Percentiles rank a stretch among this genome's conserved stretches.
Conservation (phyloP, 2,329 filamentous ascomycete genomes). For the Sporothrix protearum region DNA sequence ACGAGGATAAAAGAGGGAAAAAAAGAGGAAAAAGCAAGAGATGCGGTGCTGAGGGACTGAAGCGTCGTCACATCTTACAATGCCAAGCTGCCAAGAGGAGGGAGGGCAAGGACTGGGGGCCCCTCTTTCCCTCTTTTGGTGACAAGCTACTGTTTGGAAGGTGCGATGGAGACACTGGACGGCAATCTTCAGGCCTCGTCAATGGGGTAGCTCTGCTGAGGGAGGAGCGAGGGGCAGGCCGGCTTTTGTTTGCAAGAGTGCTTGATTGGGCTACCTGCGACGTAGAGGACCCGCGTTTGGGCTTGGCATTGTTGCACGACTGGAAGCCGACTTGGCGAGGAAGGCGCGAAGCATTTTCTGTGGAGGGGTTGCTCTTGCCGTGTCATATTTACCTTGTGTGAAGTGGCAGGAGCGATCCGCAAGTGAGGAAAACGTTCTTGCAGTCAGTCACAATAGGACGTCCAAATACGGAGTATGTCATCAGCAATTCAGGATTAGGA, state of each 20-base stretch:
- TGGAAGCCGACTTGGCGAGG: background rate
- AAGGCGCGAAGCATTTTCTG: background rate
- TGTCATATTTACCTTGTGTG: background rate
- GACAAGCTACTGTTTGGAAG: slow-evolving; percentile 8
- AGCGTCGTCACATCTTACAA: slow-evolving; percentile 21
- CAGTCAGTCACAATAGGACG: background rate
- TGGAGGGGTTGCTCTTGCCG: background rate
- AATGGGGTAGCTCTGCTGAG: background rate
- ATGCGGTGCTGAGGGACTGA: background rate
- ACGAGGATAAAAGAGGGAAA: background rate
- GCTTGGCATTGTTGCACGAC: slow-evolving; percentile 25
- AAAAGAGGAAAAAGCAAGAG: background rate
- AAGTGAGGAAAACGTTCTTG: background rate
- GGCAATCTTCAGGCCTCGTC: too few species aligned
- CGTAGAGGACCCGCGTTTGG: slow-evolving; percentile 15
- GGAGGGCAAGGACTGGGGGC: slow-evolving; percentile 16
- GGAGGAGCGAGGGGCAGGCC: slow-evolving; percentile 20
- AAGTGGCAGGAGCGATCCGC: slow-evolving; percentile 5
- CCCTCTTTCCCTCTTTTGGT: slow-evolving; percentile 27
- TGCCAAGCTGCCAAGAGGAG: slow-evolving; percentile 28
- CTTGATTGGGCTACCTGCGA: slow-evolving; percentile 13
- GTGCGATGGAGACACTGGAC: background rate
- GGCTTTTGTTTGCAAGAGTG: background rate
- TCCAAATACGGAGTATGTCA: background rate
- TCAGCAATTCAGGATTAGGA: too few species aligned